Evolutionary conservation across 2,329 filamentous ascomycete species (phyloP), one percentile per base, ranked within the genome.

Genomic region (Furcasterigmium sp.): DNA sequence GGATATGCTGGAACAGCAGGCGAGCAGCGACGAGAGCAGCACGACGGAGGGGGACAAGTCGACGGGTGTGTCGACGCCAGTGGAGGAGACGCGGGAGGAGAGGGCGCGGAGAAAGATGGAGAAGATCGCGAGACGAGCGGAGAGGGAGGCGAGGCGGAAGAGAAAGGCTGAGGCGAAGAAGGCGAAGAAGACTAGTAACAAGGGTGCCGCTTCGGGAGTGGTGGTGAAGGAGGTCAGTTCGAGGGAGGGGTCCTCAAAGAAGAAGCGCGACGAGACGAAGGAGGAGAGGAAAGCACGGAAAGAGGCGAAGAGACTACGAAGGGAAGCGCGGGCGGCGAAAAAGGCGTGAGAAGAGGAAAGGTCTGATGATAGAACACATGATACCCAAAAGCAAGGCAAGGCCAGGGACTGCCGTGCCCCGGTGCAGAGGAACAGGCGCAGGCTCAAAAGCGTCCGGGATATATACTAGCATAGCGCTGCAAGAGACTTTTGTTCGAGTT

Each of bases 221-320:
- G 37, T 49, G 41, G 48, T 59, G 51, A 46, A 54, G 51, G 35
- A 59, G 57, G 49, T 59, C 57, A 15, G 57, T 60, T 13, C 62
- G 56, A 50, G 58, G 45, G 15, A 36, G 18, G 25, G n/a, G n/a
- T n/a, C n/a, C n/a, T 20, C 39, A 26, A 35, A 23, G 43, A 30
- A 14, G 56, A 54, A 49, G 51, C 52, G 29, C 51, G 64, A 53
- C 55, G 66, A 68, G 55, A 67, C 63, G 3, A 75, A 69, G 56
- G 68, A 69, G 49, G 67, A 70, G 37, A 63, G 63, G 47, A 59
- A 58, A 51, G 59, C 56, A 39, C 61, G 58, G 35, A 63, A 55
- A 38, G 63, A 63, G 37, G 59, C 57, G 15, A 64, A 57, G 51
- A 49, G 49, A 42, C 51, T 54, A 26, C 49, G 51, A 42, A 45